Percentiles rank a stretch among this genome's conserved stretches.
These are phyloP conservation scores for Penicillium sp. DNA, from an alignment of 2,329 filamentous ascomycete genomes.

Conservation along the genomic window DNA sequence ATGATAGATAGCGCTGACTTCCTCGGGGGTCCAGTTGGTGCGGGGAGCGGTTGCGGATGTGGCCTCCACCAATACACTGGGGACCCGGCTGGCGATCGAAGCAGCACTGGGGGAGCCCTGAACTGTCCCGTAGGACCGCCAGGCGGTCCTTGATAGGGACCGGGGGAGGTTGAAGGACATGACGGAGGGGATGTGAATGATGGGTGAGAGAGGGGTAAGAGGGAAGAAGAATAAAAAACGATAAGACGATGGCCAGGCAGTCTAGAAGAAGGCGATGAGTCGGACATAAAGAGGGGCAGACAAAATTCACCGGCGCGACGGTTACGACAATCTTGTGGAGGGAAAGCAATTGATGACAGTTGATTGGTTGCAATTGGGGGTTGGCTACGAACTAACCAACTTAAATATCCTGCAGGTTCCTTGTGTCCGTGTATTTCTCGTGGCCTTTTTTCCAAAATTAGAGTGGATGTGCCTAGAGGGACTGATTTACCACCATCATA, in stretches of 20 bases:
- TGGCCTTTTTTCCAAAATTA: background rate
- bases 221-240: background rate
- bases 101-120: slow-evolving; percentile 40
- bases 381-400: background rate
- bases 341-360: background rate
- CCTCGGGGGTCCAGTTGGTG: slow-evolving; percentile 77
- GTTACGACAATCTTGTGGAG: slow-evolving; percentile 16
- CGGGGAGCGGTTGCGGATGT: slow-evolving; percentile 54
- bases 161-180: slow-evolving; percentile 38
- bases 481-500: background rate
- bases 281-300: slow-evolving; percentile 3
- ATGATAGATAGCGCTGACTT: slow-evolving; percentile 81
- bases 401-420: slow-evolving; percentile 4
- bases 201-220: background rate
- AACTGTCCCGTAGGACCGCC: slow-evolving; percentile 46
- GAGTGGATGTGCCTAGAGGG: background rate
- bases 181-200: slow-evolving; percentile 5
- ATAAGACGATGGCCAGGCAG: background rate
- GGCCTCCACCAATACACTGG: slow-evolving; percentile 41
- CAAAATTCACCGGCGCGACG: slow-evolving; percentile 24
- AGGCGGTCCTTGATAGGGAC: slow-evolving; percentile 34
- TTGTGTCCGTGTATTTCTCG: background rate
- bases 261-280: background rate
- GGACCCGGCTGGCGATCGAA: slow-evolving; percentile 37
- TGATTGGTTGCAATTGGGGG: no score